Evolutionary conservation across 1,284 basidiomycete species (phyloP), one percentile per base, ranked within the genome.

Genomic region (Sporisorium exsertum): DNA sequence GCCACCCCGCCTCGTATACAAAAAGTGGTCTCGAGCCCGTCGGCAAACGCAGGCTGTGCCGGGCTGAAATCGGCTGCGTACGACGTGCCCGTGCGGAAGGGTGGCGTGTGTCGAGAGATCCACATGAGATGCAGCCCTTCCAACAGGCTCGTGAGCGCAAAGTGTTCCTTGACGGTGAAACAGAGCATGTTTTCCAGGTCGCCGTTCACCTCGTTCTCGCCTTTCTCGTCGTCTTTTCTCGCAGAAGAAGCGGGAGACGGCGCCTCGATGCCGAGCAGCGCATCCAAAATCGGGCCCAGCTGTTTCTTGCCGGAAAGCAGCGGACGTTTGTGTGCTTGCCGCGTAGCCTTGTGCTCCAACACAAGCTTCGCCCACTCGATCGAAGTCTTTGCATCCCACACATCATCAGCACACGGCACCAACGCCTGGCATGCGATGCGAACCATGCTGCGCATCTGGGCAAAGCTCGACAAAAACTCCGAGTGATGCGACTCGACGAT

Each of bases 401-500:
- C 61, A 22, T 66, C 57, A 32, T 76, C 72, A 5, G 72, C 64
- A 29, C 68, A 60, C n/a, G 72, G 68, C 9, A 71, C 57, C 10
- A 76, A 55, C 42, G 72, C 68, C 60, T 76, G 72, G 32, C 64
- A 67, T 3, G 60, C 58, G 26, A 76, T 57, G 15, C 62, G 46
- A 1, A 45, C 37, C 72, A 74, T 74, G 51, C 56, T 52, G 8
- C 67, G 55, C 66, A 69, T 69, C 64, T 74, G 66, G 7, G 46
- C 45, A 49, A 63, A 65, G 37, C 57, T 64, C 0, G 64, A 55
- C 6, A 71, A 53, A 20, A 76, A 76, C 37, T 71, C 68, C 55
- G 58, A 57, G 27, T 76, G 72, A 26, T 76, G 72, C 68, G 72
- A 76, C 37, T 76, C 72, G 51, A 64, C 66, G 51, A 76, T 57